Evolutionary conservation across 306 rosid genomes (phyloP).

Genomic region (Inga leiocalycina): DNA sequence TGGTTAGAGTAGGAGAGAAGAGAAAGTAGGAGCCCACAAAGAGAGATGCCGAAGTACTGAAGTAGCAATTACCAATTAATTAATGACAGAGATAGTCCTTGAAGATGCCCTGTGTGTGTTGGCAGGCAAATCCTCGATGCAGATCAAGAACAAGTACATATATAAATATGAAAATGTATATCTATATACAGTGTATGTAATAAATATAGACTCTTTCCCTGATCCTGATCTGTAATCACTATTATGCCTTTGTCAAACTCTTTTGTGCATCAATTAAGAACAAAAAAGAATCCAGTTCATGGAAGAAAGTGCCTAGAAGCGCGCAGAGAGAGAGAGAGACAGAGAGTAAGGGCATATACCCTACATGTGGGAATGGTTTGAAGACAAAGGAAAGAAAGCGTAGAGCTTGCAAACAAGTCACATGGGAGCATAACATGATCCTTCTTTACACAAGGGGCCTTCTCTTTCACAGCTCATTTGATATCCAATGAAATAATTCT

Average conservation of each 20-base stretch:
- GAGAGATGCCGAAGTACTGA: slow-evolving; percentile 16
- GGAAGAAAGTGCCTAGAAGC: slow-evolving; percentile 57
- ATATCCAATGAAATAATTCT: slow-evolving; percentile 1
- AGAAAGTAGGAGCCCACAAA: neutral
- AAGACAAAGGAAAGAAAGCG: slow-evolving; percentile 77
- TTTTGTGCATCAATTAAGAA: slow-evolving; percentile 25
- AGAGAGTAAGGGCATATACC: slow-evolving; percentile 47
- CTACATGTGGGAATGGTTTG: slow-evolving; percentile 86
- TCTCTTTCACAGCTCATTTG: slow-evolving; percentile 48
- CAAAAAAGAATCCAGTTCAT: slow-evolving; percentile 30
- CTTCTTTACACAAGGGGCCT: slow-evolving; percentile 33
- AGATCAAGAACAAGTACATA: slow-evolving; percentile 1
- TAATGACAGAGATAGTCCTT: slow-evolving; percentile 6
- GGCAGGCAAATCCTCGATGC: slow-evolving; percentile 42
- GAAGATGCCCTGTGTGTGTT: slow-evolving; percentile 36
- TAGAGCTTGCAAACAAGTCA: slow-evolving; percentile 73
- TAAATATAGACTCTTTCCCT: neutral
- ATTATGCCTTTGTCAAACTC: slow-evolving; percentile 46
- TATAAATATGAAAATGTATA: neutral
- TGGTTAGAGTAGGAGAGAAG: neutral
- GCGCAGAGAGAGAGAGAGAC: neutral
- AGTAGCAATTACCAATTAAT: neutral
- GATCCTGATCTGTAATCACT: slow-evolving; percentile 38
- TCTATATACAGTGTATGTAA: neutral
- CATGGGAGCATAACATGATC: slow-evolving; percentile 78